Evolutionary conservation across 768 basidiomycete species (phyloP).

Genomic region (Saitozyma sp.): DNA sequence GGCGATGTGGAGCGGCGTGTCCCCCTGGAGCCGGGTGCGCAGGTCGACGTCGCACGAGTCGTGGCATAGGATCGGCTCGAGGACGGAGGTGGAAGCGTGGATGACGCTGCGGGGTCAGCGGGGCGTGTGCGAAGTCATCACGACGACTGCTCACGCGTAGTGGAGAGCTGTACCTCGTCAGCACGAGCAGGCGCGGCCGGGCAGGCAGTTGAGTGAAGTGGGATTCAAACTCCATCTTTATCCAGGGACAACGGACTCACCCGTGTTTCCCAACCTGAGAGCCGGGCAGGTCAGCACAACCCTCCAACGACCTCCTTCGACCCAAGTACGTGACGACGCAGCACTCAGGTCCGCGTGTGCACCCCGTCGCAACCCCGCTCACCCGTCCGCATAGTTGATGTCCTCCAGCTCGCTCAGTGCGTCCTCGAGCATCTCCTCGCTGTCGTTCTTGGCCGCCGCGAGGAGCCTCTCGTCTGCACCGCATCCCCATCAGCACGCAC

Average conservation of each 20-base stretch:
- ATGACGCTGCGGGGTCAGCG: constrained; percentile 41
- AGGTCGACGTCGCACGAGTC: constrained; percentile 81
- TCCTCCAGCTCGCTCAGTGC: constrained; percentile 62
- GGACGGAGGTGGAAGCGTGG: constrained; percentile 62
- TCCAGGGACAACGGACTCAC: constrained; percentile 51
- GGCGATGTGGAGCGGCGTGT: constrained; percentile 79
- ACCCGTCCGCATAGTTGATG: constrained; percentile 80
- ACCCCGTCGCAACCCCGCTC: too few relatives aligned
- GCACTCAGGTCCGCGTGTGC: not conserved
- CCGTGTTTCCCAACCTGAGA: constrained; percentile 70
- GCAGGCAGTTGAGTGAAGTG: too few relatives aligned
- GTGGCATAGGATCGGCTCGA: constrained; percentile 71
- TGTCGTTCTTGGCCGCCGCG: constrained; percentile 71
- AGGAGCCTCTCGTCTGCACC: constrained; percentile 69
- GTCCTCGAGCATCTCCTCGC: constrained; percentile 66
- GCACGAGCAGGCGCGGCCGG: not conserved
- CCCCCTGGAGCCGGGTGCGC: constrained; percentile 66
- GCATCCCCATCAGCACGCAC: not conserved
- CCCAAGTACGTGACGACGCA: not conserved
- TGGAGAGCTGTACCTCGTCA: constrained; percentile 61
- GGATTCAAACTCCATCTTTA: not conserved
- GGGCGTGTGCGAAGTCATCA: not conserved
- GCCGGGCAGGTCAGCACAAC: constrained; percentile 1
- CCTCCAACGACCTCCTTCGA: too few relatives aligned
- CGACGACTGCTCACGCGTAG: constrained; percentile 62